These are phyloP conservation scores for Diaporthe batatas DNA, from an alignment of 2,329 filamentous ascomycete genomes.

Conservation along the genomic window DNA sequence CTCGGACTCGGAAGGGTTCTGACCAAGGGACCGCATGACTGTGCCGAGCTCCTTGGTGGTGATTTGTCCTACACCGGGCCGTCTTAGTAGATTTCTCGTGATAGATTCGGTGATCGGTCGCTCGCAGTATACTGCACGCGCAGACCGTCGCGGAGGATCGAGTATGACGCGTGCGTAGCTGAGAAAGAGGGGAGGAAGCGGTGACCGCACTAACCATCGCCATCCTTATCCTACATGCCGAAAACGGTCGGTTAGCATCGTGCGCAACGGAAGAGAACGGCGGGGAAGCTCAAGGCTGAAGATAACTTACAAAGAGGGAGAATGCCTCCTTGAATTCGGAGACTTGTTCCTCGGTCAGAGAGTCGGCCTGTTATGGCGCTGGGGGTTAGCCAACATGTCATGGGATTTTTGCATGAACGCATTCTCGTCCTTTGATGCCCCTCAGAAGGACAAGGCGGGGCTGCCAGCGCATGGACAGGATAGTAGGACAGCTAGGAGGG, in stretches of 20 bases:
- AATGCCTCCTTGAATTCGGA: conserved; percentile 99
- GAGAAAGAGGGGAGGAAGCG: conserved; percentile 1
- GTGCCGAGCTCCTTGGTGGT: conserved; percentile 92
- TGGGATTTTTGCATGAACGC: conserved; percentile 20
- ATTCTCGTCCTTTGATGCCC: conserved; percentile 36
- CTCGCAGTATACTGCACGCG: conserved; percentile 16
- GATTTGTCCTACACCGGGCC: conserved; percentile 77
- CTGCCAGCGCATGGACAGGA: conserved; percentile 14
- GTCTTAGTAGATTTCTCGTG: conserved; percentile 46
- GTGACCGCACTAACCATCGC: conserved; percentile 78
- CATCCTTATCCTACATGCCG: conserved; percentile 83
- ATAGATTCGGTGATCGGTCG: not conserved
- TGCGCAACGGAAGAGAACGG: conserved; percentile 10
- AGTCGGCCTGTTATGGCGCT: conserved; percentile 79
- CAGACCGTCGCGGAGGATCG: conserved; percentile 31
- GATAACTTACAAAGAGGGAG: conserved; percentile 91
- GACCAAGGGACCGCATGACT: conserved; percentile 90
- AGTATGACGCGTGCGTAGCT: conserved; percentile 25
- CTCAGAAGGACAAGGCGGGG: conserved; percentile 38
- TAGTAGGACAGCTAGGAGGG: not conserved
- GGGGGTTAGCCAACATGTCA: conserved; percentile 43
- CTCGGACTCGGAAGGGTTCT: conserved; percentile 91
- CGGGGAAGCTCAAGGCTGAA: conserved; percentile 41
- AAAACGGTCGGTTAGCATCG: conserved; percentile 42
- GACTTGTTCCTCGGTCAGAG: conserved; percentile 99